Base-by-base conservation (phyloP, 306 rosid species). In the Castanopsis chinensis region DNA sequence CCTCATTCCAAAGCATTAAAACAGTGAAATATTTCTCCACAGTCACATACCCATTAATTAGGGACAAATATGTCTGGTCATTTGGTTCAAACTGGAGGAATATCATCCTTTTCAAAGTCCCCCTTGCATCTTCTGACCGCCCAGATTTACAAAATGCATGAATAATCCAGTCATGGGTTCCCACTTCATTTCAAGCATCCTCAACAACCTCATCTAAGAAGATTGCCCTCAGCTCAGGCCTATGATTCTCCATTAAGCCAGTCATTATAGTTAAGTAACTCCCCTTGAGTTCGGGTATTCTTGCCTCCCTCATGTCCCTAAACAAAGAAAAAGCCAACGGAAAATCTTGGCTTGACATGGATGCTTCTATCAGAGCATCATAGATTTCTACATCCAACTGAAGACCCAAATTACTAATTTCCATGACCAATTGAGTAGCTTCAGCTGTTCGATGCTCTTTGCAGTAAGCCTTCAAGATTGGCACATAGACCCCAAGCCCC, bases 191-290 rank as follows among this genome's bases (percentile, higher is more conserved):
- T 69, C 91, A 91, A 75, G 98, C 98, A 82, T 95, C 98, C 82
- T 80, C 97, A 64, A 85, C 97, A 79, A 90, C 94, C 84, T 93
- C 99, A 79, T 95, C 99, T 73, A 93, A 86, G 86, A 93, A 95
- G 69, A 98, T 94, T 43, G 96, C 98, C 99, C 93, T 95, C 87
- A 95, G 82, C 89, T 91, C 96, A 4, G 98, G 98, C 71, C 99
- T 88, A 83, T 91, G 89, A 65, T 87, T 93, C 87, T 93, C 99
- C 98, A 93, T 91, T 77, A 95, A 89, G 86, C 97, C 93, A 13
- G 98, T 95, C 99, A 95, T 95, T 69, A 95, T 89, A 58, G 97
- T 95, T 18, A 95, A 77, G 86, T 93, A 95, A 86, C 96, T 90
- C 65, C 90, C 96, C 76, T 93, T 93, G 89, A 90, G 92, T 76